These are phyloP conservation scores for Sarocladiaceae sp. DNA, from an alignment of 2,329 filamentous ascomycete genomes.

Conservation along the genomic window DNA sequence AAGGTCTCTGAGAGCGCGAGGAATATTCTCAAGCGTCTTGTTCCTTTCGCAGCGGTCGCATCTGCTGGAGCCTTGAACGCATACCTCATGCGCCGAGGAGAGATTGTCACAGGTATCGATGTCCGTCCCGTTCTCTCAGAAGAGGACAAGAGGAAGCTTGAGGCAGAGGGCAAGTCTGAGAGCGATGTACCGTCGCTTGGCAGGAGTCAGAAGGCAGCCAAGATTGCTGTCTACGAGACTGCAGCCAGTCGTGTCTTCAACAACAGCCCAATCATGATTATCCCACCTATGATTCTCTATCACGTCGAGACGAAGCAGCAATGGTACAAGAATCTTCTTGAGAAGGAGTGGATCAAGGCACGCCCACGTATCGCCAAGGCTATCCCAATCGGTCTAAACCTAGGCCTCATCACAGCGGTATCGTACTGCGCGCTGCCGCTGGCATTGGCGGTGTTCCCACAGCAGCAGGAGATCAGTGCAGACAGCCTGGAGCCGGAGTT, in stretches of 20 bases:
- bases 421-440: conserved; percentile 86
- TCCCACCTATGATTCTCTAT: conserved; percentile 84
- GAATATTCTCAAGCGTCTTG: conserved; percentile 75
- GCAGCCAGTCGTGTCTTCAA: conserved; percentile 89
- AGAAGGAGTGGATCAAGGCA: conserved; percentile 73
- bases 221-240: conserved; percentile 87
- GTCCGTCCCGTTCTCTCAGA: conserved; percentile 78
- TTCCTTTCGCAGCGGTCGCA: conserved; percentile 93
- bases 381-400: conserved; percentile 71
- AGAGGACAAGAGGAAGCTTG: conserved; percentile 57
- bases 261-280: conserved; percentile 93
- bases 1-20: conserved; percentile 74
- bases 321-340: conserved; percentile 36
- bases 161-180: conserved; percentile 55
- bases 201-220: conserved; percentile 83
- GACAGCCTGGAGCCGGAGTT: conserved; percentile 81
- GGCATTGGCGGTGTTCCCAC: conserved; percentile 87
- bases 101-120: conserved; percentile 90
- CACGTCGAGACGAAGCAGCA: conserved; percentile 60
- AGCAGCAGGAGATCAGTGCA: conserved; percentile 77
- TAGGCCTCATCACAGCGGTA: conserved; percentile 81
- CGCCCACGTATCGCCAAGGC: conserved; percentile 59
- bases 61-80: conserved; percentile 90
- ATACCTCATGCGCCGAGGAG: conserved; percentile 94
- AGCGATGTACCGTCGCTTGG: conserved; percentile 69